Conservation (phyloP, 805 yeast genomes). For the Metschnikowia reukaufii region DNA sequence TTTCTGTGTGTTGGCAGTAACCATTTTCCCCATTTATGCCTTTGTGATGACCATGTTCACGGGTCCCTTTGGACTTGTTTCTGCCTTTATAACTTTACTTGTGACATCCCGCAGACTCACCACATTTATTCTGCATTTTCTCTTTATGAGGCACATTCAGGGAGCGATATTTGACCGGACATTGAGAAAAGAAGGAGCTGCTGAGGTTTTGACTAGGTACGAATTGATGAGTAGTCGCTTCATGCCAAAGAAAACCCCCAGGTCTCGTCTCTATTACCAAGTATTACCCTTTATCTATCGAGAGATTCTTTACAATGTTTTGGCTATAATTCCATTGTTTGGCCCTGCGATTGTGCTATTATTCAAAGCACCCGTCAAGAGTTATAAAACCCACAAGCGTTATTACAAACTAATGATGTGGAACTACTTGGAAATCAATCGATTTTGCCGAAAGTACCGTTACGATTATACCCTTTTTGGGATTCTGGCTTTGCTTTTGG, state of each 20-base stretch:
- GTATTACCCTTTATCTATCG: slow-evolving; percentile 30
- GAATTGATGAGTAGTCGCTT: slow-evolving; percentile 1
- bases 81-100: slow-evolving; percentile 45
- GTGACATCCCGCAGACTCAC: slow-evolving; percentile 46
- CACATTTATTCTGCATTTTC: slow-evolving; percentile 38
- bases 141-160: slow-evolving; percentile 50
- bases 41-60: slow-evolving; percentile 40
- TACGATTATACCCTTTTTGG: slow-evolving; percentile 54
- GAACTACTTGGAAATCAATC: slow-evolving; percentile 40
- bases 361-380: slow-evolving; percentile 55
- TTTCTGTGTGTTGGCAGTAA: slow-evolving; percentile 33
- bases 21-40: slow-evolving; percentile 48
- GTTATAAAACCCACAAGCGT: slow-evolving; percentile 50
- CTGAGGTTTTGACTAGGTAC: slow-evolving; percentile 38
- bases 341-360: slow-evolving; percentile 58
- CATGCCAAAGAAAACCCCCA: neutral
- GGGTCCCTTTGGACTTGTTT: slow-evolving; percentile 52
- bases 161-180: slow-evolving; percentile 49
- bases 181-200: slow-evolving; percentile 44
- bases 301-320: slow-evolving; percentile 32
- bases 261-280: slow-evolving; percentile 8
- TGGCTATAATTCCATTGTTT: slow-evolving; percentile 53
- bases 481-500: slow-evolving; percentile 48
- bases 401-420: slow-evolving; percentile 59
- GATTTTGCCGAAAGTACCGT: slow-evolving; percentile 33